These are phyloP conservation scores for Rhynchospora tenuis DNA, from an alignment of 176 grass and related monocot genomes.

Conservation along the genomic window DNA sequence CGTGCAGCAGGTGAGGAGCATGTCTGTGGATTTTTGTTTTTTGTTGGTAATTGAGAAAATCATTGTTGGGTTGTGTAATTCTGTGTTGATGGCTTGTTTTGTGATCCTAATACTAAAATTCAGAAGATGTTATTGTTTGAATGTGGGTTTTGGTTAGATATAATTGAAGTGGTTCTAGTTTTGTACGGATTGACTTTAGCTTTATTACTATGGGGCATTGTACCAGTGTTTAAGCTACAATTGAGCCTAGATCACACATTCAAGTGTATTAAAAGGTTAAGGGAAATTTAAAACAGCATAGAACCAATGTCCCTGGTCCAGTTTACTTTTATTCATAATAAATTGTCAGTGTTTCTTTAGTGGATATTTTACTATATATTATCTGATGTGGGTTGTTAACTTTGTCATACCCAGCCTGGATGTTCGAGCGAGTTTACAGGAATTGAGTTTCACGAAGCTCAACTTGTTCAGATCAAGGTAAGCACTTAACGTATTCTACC, in stretches of 20 bases:
- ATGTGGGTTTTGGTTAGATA: neutral
- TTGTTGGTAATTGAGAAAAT: neutral
- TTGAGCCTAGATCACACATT: neutral
- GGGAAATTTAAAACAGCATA: neutral
- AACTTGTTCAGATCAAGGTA: conserved; percentile 99
- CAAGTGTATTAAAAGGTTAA: neutral
- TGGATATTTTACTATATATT: neutral
- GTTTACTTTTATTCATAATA: neutral
- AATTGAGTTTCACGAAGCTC: conserved; percentile 80
- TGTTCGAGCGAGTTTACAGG: conserved; percentile 82
- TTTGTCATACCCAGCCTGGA: conserved; percentile 72
- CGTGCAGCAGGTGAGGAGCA: conserved; percentile 79
- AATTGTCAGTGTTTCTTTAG: neutral
- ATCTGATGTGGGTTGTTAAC: conserved; percentile 23
- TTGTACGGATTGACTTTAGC: neutral
- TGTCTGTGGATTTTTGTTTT: neutral
- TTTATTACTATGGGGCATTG: neutral
- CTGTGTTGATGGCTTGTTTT: neutral
- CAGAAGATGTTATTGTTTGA: neutral
- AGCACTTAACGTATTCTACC: neutral
- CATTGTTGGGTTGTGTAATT: neutral
- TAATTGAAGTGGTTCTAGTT: neutral
- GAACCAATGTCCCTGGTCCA: neutral
- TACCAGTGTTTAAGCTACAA: neutral
- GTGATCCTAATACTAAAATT: too few relatives aligned